Base-by-base conservation (phyloP, 352 stramenopile genomes). In the Phytophthora meadii region DNA sequence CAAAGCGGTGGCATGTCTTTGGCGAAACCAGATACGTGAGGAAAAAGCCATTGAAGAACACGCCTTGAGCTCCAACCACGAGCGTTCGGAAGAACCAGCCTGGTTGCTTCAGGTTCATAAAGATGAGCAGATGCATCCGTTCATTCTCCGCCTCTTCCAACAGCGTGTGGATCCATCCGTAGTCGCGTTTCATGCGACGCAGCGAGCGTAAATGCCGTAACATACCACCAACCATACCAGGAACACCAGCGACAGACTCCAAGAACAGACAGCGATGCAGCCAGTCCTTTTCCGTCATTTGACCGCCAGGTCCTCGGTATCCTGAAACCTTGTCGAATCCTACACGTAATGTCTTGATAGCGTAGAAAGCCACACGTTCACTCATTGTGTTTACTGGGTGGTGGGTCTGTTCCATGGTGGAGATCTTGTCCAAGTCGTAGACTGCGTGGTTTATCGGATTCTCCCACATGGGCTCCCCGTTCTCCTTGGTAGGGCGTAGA, bases 81-180 rank as follows among this genome's bases (percentile, higher is more conserved):
- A 87, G 50, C 6, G 65, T 42, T n/a, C 90, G 89, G 58, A 97
- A 91, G n/a, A 91, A 27, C 44, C 68, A 73, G 5, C 82, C 77
- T 0, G 90, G 91, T 50, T 97, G 78, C 73, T 96, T 96, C 58
- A 98, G 80, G 44, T 85, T 81, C 55, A 97, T 76, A 59, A 95
- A 97, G 68, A 95, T 95, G 9, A 98, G 75, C 25, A 98, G 52
- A 65, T 98, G 93, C 90, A 98, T 97, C 27, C 92, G 76, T 76
- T 98, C 93, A 71, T 98, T 98, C 74, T 98, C 93, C 3, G 90
- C 91, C 53, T 98, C 93, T 54, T 97, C 93, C 2, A 97, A 73
- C 5, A 98, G 73, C 10, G 92, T 93, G 70, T 94, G 78, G 74
- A 98, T 97, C 89, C 89, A 97, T 3, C 91, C 90, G 45, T 97